Evolutionary conservation across 495 filamentous ascomycete species (phyloP).

Genomic region (Penicillium angulare): DNA sequence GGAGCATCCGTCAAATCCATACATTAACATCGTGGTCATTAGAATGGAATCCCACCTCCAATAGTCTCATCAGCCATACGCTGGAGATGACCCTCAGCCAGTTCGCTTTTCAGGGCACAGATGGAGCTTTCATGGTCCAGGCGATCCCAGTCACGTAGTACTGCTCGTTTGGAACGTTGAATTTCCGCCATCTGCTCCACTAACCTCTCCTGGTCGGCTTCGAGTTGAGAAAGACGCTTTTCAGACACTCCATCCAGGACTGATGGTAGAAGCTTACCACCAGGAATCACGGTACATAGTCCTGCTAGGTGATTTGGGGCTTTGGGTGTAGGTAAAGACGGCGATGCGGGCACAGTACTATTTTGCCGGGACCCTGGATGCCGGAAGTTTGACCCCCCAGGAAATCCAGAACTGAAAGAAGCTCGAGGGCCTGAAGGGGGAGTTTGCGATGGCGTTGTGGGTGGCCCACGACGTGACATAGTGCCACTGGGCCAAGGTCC

Average conservation of each 20-base stretch:
- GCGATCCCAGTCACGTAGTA: slow-evolving; percentile 58
- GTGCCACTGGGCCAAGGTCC: slow-evolving; percentile 35
- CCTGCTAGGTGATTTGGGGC: slow-evolving; percentile 52
- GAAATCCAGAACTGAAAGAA: slow-evolving; percentile 26
- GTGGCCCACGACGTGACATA: slow-evolving; percentile 37
- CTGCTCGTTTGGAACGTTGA: slow-evolving; percentile 50
- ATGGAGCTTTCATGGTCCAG: slow-evolving; percentile 58
- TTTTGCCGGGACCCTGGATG: slow-evolving; percentile 44
- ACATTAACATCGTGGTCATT: background rate
- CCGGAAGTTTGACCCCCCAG: slow-evolving; percentile 36
- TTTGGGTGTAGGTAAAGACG: slow-evolving; percentile 47
- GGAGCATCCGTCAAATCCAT: no score
- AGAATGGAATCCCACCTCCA: slow-evolving; percentile 45
- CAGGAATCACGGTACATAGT: slow-evolving; percentile 49
- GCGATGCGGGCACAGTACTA: slow-evolving; percentile 47
- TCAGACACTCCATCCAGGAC: slow-evolving; percentile 38
- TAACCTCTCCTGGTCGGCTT: slow-evolving; percentile 55
- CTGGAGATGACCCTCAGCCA: slow-evolving; percentile 61
- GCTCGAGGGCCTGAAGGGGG: slow-evolving; percentile 46
- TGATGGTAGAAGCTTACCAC: slow-evolving; percentile 44
- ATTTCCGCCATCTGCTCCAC: slow-evolving; percentile 55
- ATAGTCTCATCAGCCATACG: slow-evolving; percentile 54
- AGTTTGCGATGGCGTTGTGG: slow-evolving; percentile 26
- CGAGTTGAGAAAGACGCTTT: slow-evolving; percentile 51
- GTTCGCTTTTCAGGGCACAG: slow-evolving; percentile 56